These are phyloP conservation scores for Cryptococcus sp. DNA, from an alignment of 1,284 basidiomycete species.

Conservation along the genomic window DNA sequence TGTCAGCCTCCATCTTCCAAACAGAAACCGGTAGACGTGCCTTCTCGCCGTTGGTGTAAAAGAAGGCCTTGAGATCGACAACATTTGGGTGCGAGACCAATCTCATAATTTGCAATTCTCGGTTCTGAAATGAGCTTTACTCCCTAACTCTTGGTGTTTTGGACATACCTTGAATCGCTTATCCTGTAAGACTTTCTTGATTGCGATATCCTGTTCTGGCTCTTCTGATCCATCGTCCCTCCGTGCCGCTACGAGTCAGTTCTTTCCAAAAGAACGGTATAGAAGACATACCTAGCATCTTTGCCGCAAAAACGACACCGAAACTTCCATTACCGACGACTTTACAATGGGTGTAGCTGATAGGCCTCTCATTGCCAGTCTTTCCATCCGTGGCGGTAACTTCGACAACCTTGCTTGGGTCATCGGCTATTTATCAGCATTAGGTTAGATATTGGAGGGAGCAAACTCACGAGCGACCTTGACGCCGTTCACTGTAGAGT, in stretches of 20 bases:
- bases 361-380: slow-evolving; percentile 78
- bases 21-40: slow-evolving; percentile 51
- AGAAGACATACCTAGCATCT: slow-evolving; percentile 47
- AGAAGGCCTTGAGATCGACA: slow-evolving; percentile 95
- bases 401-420: slow-evolving; percentile 90
- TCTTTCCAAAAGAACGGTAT: neutral
- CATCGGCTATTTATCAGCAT: slow-evolving; percentile 56
- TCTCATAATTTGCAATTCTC: slow-evolving; percentile 99
- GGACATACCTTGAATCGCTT: slow-evolving; percentile 94
- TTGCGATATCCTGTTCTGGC: slow-evolving; percentile 87
- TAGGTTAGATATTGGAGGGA: neutral
- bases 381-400: slow-evolving; percentile 94
- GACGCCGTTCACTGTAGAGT: slow-evolving; percentile 68
- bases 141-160: neutral
- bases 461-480: slow-evolving; percentile 79
- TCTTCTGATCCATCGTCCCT: slow-evolving; percentile 48
- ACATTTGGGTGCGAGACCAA: slow-evolving; percentile 97
- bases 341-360: slow-evolving; percentile 96
- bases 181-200: slow-evolving; percentile 99
- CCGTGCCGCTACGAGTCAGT: slow-evolving; percentile 26
- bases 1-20: neutral
- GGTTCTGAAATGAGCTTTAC: slow-evolving; percentile 62
- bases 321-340: slow-evolving; percentile 98
- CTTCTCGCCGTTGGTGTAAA: slow-evolving; percentile 99
- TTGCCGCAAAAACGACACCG: slow-evolving; percentile 87